These are phyloP conservation scores for Melaleuca alternifolia DNA, from an alignment of 345 rosid genomes.

Conservation along the genomic window DNA sequence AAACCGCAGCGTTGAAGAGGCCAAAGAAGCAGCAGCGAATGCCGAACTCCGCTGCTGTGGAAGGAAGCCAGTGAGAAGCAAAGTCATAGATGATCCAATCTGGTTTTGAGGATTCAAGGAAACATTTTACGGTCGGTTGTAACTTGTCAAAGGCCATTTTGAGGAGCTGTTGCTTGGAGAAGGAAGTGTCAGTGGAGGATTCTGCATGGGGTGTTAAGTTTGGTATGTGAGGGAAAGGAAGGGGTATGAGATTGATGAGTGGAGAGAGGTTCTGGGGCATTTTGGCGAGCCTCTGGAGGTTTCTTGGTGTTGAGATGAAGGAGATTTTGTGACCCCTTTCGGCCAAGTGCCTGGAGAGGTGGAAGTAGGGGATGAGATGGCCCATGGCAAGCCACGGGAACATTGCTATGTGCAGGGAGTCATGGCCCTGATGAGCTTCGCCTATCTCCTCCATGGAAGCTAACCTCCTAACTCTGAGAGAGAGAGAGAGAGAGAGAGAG, in stretches of 20 bases:
- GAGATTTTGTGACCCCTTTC: conserved; percentile 4
- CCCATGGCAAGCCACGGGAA: conserved; percentile 13
- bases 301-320: conserved; percentile 4
- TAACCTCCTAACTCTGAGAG: no score
- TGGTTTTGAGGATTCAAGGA: conserved; percentile 3
- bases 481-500: background rate
- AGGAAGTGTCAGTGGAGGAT: background rate
- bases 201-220: conserved; percentile 3
- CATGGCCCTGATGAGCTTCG: background rate
- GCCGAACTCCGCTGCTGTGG: conserved; percentile 1
- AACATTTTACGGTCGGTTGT: background rate
- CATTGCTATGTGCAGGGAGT: background rate
- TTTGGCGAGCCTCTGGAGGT: conserved; percentile 4
- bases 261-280: background rate
- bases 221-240: background rate
- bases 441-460: background rate
- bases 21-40: conserved; percentile 9
- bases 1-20: background rate
- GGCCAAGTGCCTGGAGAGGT: conserved; percentile 1
- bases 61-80: conserved; percentile 20
- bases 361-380: conserved; percentile 4
- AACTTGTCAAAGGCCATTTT: background rate
- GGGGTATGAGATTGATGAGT: background rate
- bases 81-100: conserved; percentile 29
- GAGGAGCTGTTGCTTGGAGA: conserved; percentile 2